These are phyloP conservation scores for Aegle marmelos DNA, from an alignment of 345 rosid genomes.

Conservation along the genomic window DNA sequence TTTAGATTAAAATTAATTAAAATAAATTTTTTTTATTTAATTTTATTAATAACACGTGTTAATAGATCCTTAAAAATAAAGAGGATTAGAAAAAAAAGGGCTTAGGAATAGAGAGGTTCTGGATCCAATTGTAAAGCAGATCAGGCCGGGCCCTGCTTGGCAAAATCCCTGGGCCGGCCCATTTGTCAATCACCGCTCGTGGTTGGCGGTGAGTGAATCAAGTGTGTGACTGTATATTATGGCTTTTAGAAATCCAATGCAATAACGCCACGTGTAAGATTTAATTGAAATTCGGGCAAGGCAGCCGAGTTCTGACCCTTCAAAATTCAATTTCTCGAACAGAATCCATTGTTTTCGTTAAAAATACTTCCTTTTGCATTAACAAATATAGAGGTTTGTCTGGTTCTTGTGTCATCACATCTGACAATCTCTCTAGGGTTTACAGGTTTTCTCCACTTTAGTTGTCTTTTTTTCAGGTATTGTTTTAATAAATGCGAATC, in stretches of 20 bases:
- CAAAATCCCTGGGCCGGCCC: too few relatives aligned
- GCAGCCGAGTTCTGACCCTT: too few relatives aligned
- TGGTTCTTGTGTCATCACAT: neutral
- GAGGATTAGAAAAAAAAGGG: rapidly evolving
- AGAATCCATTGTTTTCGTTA: too few relatives aligned
- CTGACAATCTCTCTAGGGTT: neutral
- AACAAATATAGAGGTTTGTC: neutral
- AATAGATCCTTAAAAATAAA: rapidly evolving
- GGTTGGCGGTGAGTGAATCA: neutral
- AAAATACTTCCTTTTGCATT: too few relatives aligned
- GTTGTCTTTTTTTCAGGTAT: neutral
- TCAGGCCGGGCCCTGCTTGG: too few relatives aligned
- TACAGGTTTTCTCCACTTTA: neutral
- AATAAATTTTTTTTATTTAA: rapidly evolving
- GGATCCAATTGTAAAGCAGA: too few relatives aligned
- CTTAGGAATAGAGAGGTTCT: rapidly evolving
- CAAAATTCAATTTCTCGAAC: neutral
- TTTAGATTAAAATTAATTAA: too few relatives aligned
- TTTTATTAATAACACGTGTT: rapidly evolving
- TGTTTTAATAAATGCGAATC: neutral
- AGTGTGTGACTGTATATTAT: neutral
- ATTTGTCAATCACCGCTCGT: too few relatives aligned
- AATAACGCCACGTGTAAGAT: neutral
- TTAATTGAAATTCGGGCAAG: neutral
- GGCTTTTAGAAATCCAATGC: neutral